Evolutionary conservation across 2,329 filamentous ascomycete species (phyloP), one percentile per base, ranked within the genome.

Genomic region (Dactylellina drechsleri): DNA sequence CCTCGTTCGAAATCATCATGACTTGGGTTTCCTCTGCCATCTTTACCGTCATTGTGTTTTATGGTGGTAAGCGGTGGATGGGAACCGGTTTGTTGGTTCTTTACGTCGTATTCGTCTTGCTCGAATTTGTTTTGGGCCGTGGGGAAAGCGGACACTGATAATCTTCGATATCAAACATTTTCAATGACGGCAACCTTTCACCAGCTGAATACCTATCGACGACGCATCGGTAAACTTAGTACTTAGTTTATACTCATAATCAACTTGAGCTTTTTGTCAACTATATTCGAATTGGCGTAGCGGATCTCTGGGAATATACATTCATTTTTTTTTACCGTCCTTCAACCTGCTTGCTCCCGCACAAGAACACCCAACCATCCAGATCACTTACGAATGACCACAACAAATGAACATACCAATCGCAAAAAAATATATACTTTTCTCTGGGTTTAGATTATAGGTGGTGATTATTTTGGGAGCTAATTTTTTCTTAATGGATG

Each of bases 1-100:
- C 76, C 0, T n/a, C 77, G 2, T 80, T 81, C 50, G 82, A 83
- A 50, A 61, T 81, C 1, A 70, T 74, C 4, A 77, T 71, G n/a
- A 80, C 80, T 66, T 82, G 81, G 80, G 71, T 67, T 2, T 79
- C 79, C 2, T 77, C 80, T 2, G 77, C 74, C 23, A 18, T 78
- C 0, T 78, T 83, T 20, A 79, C 80, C 41, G 76, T 74, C 4
- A 78, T 82, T 56, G 80, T 82, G 12, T 70, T 81, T 40, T 45
- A 78, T 4, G 81, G 81, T 6, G 79, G 78, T 3, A 79, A 74
- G 66, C 77, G 79, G 36, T 82, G 80, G 81, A 80, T 82, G 78
- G 81, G 81, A 15, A 77, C 77, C 49, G 66, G 68, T 8, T 77
- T 82, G 45, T 57, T 82, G 16, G 77, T 62, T n/a, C 60, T 78